Percentiles rank a stretch among this genome's conserved stretches.
These are phyloP conservation scores for Kwoniella dejecticola DNA, from an alignment of 768 basidiomycete genomes.

Conservation along the genomic window DNA sequence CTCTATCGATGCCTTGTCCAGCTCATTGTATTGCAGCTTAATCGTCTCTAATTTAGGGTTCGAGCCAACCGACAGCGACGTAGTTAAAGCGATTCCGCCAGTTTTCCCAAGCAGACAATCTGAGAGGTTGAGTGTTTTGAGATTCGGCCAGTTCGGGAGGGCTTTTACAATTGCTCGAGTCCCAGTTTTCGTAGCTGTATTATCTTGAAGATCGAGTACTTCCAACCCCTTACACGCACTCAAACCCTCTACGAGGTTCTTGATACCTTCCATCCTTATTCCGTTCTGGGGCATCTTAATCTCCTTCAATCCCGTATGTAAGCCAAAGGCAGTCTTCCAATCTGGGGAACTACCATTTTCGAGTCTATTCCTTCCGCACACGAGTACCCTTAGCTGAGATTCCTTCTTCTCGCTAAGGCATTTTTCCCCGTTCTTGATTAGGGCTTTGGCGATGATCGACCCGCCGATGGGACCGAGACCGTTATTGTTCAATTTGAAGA, in stretches of 20 bases:
- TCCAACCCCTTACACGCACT: slow-evolving; percentile 67
- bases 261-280: slow-evolving; percentile 88
- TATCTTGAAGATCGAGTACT: slow-evolving; percentile 87
- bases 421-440: slow-evolving; percentile 72
- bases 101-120: slow-evolving; percentile 83
- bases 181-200: slow-evolving; percentile 57
- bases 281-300: slow-evolving; percentile 98
- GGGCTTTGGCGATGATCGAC: slow-evolving; percentile 76
- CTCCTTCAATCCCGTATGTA: slow-evolving; percentile 76
- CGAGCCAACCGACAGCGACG: slow-evolving; percentile 67
- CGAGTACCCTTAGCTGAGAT: slow-evolving; percentile 74
- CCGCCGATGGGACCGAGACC: slow-evolving; percentile 92
- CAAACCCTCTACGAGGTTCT: slow-evolving; percentile 73
- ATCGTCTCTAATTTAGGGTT: slow-evolving; percentile 74
- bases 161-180: slow-evolving; percentile 66
- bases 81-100: slow-evolving; percentile 71
- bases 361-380: slow-evolving; percentile 94
- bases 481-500: slow-evolving; percentile 93
- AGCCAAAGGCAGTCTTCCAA: slow-evolving; percentile 87
- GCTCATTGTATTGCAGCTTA: slow-evolving; percentile 88
- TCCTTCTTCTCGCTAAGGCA: slow-evolving; percentile 64
- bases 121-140: slow-evolving; percentile 81
- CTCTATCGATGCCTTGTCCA: slow-evolving; percentile 69
- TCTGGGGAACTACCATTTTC: slow-evolving; percentile 81
- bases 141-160: slow-evolving; percentile 68